Evolutionary conservation across 352 stramenopile species (phyloP).

Genomic region (Phytophthora sojae): DNA sequence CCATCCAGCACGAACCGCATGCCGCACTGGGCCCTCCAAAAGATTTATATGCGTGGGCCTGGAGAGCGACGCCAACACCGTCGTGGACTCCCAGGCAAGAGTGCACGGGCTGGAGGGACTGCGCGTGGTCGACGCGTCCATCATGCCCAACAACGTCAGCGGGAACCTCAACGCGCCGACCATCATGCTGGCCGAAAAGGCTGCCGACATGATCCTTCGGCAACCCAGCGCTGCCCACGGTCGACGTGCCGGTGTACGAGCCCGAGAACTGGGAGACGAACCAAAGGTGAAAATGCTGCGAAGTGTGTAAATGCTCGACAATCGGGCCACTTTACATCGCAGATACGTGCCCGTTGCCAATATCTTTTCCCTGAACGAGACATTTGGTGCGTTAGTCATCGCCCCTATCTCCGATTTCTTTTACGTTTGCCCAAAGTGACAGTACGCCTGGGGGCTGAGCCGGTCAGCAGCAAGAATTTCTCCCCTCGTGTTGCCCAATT

Average conservation of each 20-base stretch:
- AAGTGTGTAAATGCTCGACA: slow-evolving; percentile 3
- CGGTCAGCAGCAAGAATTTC: neutral
- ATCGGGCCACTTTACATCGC: slow-evolving; percentile 2
- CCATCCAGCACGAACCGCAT: slow-evolving; percentile 89
- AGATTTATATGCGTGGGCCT: no score
- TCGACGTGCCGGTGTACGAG: slow-evolving; percentile 51
- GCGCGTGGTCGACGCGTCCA: slow-evolving; percentile 90
- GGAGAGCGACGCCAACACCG: slow-evolving; percentile 55
- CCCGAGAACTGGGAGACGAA: slow-evolving; percentile 66
- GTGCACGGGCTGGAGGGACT: slow-evolving; percentile 90
- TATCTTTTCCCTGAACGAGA: neutral
- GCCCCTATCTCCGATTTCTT: neutral
- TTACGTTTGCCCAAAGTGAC: neutral
- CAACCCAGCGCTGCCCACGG: slow-evolving; percentile 58
- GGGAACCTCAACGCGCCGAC: slow-evolving; percentile 94
- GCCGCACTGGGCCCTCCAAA: no score
- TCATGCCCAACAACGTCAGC: slow-evolving; percentile 94
- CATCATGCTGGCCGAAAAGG: slow-evolving; percentile 93
- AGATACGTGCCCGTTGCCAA: neutral
- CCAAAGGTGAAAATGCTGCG: slow-evolving; percentile 49
- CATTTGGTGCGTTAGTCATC: neutral
- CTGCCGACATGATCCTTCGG: slow-evolving; percentile 90
- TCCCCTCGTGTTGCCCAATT: slow-evolving; percentile 8
- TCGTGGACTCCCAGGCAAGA: slow-evolving; percentile 85
- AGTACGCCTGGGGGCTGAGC: neutral